Conservation (phyloP, 306 rosid genomes). For the Psophocarpus tetragonolobus region DNA sequence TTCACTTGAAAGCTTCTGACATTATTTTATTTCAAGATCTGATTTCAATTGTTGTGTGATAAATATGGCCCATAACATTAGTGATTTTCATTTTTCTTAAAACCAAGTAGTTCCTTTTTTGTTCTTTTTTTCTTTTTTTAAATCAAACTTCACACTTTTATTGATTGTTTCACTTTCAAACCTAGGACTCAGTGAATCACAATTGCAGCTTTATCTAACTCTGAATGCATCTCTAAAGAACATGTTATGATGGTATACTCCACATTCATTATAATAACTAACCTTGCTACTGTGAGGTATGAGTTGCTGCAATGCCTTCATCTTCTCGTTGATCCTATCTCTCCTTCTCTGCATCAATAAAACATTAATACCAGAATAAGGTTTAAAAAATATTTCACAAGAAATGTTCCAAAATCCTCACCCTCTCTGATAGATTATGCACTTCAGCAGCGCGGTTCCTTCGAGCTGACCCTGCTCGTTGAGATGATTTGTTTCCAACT, state of each 20-base stretch:
- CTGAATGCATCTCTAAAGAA: not conserved
- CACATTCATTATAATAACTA: constrained; percentile 15
- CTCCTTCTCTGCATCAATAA: constrained; percentile 66
- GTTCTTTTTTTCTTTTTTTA: not conserved
- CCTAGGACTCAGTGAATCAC: not conserved
- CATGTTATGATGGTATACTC: not conserved
- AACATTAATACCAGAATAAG: not conserved
- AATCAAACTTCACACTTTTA: not conserved
- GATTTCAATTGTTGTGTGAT: not conserved
- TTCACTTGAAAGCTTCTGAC: not conserved
- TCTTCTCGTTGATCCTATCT: constrained; percentile 94
- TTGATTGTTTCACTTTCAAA: not conserved
- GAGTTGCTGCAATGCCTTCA: constrained; percentile 89
- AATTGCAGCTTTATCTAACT: constrained; percentile 10
- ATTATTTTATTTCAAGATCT: not conserved
- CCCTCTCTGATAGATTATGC: constrained; percentile 92
- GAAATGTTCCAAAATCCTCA: constrained; percentile 32
- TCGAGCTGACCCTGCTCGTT: constrained; percentile 56
- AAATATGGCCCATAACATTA: not conserved
- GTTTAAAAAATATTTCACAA: not conserved
- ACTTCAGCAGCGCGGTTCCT: constrained; percentile 93
- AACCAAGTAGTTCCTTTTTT: not conserved
- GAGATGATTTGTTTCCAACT: constrained; percentile 56
- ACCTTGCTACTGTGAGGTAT: constrained; percentile 95
- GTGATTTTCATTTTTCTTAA: not conserved